phyloP scores from a whole-genome alignment of 169 alveolate species.

The Plasmodium vivax region DNA sequence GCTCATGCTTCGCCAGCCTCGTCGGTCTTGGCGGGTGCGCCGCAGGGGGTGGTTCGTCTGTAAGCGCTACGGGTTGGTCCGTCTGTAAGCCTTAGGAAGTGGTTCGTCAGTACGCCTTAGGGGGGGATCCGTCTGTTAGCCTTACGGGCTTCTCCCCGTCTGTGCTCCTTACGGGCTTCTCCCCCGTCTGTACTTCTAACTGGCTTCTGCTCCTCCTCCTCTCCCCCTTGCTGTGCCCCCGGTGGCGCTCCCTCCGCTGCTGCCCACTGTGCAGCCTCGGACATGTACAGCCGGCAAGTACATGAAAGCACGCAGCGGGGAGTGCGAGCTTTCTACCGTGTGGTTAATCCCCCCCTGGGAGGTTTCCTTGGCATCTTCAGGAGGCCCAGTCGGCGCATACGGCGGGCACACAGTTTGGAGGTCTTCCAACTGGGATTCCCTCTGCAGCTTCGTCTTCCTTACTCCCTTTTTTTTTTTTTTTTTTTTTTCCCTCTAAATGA shows the following conservation, averaged over 20 bases:
- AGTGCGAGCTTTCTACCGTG: not conserved
- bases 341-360: not conserved
- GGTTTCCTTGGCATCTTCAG: not conserved
- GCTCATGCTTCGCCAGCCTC: constrained; percentile 16
- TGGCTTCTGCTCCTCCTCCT: not conserved
- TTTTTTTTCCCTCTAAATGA: not conserved
- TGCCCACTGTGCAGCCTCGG: not conserved
- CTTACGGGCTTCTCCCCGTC: no score
- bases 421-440: not conserved
- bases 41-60: not conserved
- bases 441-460: not conserved
- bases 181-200: no score
- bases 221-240: not conserved
- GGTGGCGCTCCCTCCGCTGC: not conserved
- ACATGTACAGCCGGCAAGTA: not conserved
- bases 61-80: not conserved
- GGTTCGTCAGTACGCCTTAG: no score
- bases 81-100: no score
- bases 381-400: not conserved
- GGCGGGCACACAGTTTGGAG: not conserved
- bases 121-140: no score
- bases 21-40: not conserved
- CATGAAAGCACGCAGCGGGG: not conserved
- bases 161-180: not conserved
- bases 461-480: not conserved